Evolutionary conservation across 176 grass and related monocot species (phyloP), one percentile per base, ranked within the genome.

Genomic region (Eleusine coracana): DNA sequence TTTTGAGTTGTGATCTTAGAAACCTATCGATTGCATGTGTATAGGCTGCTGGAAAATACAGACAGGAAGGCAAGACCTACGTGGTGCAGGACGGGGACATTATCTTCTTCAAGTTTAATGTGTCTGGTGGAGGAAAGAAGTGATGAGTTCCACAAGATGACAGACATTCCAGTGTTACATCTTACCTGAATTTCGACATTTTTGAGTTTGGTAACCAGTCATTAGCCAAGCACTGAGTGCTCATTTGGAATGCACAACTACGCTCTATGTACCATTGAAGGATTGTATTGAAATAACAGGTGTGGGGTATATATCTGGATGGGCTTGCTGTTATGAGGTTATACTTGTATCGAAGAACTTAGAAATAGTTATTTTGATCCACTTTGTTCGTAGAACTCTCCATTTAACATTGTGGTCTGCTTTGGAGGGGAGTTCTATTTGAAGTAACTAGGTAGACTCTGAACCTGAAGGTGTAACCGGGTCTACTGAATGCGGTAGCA

Each of bases 31-130:
- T 37, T 34, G 21, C 20, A 51, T 37, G 12, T 1, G 40, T 84
- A 45, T 64, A 99, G 96, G 93, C 93, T 71, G 96, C 89, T 90
- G 93, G 96, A 18, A 99, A 96, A 83, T 99, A 99, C 83, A 92
- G 68, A 79, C 93, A 96, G 74, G 93, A 99, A 92, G 96, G 96
- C 14, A 99, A 99, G 83, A 99, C 96, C 6, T 99, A 96, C n/a
- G 89, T 95, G 69, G 96, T 99, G 74, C 93, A 92, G 87, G 96
- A 99, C 29, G 96, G 89, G 23, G 96, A 96, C 80, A 89, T 99
- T 65, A 93, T 99, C 34, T 99, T 96, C 91, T 99, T 99, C 71
- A 99, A 99, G 60, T 99, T 99, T 73, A 99, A 99, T 66, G 96
- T 96, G 41, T 99, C 96, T 77, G 93, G 91, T 6, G 96, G 96